Percentiles rank a stretch among this genome's conserved stretches.
Conservation (phyloP, 2,329 filamentous ascomycete species). For the Diaporthe australafricana region DNA sequence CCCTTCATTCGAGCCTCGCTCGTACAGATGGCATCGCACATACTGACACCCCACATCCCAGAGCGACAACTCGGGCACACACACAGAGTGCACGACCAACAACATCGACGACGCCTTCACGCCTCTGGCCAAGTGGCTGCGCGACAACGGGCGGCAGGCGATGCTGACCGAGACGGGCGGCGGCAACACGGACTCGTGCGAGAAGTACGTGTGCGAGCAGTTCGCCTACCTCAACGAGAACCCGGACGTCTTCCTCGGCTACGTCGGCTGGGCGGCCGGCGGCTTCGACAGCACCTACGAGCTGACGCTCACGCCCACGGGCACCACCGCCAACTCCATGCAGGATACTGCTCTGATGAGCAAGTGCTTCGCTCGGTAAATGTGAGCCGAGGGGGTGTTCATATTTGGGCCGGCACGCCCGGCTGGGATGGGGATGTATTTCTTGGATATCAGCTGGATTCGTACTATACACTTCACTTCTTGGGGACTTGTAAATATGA, state of each 20-base stretch:
- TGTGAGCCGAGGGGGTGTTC: fast-evolving
- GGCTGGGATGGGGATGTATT: no score
- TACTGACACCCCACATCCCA: neutral
- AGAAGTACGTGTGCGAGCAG: slow-evolving; percentile 47
- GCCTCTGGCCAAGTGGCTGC: slow-evolving; percentile 50
- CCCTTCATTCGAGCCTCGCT: slow-evolving; percentile 58
- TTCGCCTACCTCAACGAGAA: slow-evolving; percentile 48
- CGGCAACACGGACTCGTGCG: slow-evolving; percentile 49
- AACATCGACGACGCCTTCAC: slow-evolving; percentile 49
- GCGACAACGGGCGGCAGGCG: slow-evolving; percentile 47
- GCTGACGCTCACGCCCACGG: slow-evolving; percentile 44
- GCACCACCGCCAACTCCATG: slow-evolving; percentile 43
- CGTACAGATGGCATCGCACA: slow-evolving; percentile 52
- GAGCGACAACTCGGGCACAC: slow-evolving; percentile 64
- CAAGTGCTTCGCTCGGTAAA: slow-evolving; percentile 45
- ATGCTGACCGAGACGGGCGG: slow-evolving; percentile 52
- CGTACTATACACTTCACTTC: slow-evolving; percentile 15
- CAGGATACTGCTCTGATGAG: slow-evolving; percentile 56
- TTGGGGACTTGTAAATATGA: neutral
- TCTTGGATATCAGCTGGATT: neutral
- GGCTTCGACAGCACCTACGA: slow-evolving; percentile 43
- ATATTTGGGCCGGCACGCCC: neutral
- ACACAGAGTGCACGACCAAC: slow-evolving; percentile 63
- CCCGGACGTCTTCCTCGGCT: slow-evolving; percentile 45
- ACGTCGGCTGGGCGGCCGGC: slow-evolving; percentile 46